phyloP scores from a whole-genome alignment of 2,329 filamentous ascomycete genomes.

The Teratosphaeria pseudoeucalypti region DNA sequence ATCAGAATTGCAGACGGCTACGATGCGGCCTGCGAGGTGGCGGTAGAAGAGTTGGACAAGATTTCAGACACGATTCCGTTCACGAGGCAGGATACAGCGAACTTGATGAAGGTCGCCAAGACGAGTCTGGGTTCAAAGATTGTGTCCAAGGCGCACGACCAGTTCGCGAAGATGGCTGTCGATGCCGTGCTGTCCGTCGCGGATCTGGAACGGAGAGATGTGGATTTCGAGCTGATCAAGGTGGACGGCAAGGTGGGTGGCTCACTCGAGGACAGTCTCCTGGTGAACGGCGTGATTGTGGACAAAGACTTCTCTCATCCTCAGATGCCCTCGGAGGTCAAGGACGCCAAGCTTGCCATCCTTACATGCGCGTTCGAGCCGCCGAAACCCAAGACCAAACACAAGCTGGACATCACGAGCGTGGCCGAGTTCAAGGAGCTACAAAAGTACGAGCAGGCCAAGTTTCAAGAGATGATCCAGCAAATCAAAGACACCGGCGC shows the following conservation, averaged over 20 bases:
- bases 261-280: constrained; percentile 78
- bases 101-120: constrained; percentile 87
- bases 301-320: constrained; percentile 99
- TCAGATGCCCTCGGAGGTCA: constrained; percentile 94
- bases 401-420: constrained; percentile 93
- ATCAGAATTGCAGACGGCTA: constrained; percentile 98
- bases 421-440: constrained; percentile 98
- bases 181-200: constrained; percentile 95
- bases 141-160: constrained; percentile 95
- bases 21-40: constrained; percentile 94
- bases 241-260: constrained; percentile 97
- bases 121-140: constrained; percentile 98
- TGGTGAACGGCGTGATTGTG: constrained; percentile 96
- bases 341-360: constrained; percentile 93
- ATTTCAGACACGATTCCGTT: constrained; percentile 91
- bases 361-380: constrained; percentile 97
- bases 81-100: constrained; percentile 64
- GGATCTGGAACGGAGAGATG: constrained; percentile 89
- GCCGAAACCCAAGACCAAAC: constrained; percentile 98
- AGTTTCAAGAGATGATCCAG: constrained; percentile 97
- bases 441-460: constrained; percentile 88
- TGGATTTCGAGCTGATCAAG: constrained; percentile 98
- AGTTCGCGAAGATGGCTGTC: constrained; percentile 94
- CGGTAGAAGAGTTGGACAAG: constrained; percentile 79
- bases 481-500: constrained; percentile 96